These are phyloP conservation scores for Plantago elongata DNA, from an alignment of 257 asterid genomes.

Conservation along the genomic window DNA sequence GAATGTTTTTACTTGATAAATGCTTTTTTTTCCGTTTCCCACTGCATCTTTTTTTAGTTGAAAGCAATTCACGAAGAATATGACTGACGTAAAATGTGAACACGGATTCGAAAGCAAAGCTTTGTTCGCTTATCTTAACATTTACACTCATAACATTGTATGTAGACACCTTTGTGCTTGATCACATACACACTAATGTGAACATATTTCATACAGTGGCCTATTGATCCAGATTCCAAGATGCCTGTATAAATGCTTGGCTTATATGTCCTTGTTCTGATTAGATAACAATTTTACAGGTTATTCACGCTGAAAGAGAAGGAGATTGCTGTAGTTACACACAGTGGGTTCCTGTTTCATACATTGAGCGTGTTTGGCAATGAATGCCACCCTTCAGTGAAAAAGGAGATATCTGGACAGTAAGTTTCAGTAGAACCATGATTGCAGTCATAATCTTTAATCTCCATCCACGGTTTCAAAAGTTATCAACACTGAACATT, in stretches of 20 bases:
- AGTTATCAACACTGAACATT: no score
- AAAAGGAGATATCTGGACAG: slow-evolving; percentile 67
- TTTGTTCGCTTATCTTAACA: no score
- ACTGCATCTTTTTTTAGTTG: slow-evolving; percentile 4
- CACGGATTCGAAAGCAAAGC: no score
- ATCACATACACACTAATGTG: no score
- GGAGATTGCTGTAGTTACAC: slow-evolving; percentile 89
- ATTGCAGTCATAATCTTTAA: not conserved
- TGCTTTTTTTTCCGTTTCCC: not conserved
- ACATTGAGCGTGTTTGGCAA: slow-evolving; percentile 62
- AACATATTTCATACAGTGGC: no score
- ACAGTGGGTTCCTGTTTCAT: slow-evolving; percentile 83
- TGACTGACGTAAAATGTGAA: no score
- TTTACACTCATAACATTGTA: no score
- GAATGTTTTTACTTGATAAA: not conserved
- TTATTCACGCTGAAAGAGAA: slow-evolving; percentile 67
- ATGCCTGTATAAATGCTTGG: no score
- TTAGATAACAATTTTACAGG: slow-evolving; percentile 37
- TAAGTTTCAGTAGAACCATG: slow-evolving; percentile 33
- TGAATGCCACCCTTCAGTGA: slow-evolving; percentile 62
- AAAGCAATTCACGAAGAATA: no score
- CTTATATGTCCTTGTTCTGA: not conserved
- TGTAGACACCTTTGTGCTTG: no score
- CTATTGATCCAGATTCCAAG: no score
- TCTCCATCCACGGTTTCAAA: not conserved